A percentile compares a stretch with the other conserved stretches of the same genome.
Conservation (phyloP, 2,329 filamentous ascomycete genomes). For the Aspergillus piperis region DNA sequence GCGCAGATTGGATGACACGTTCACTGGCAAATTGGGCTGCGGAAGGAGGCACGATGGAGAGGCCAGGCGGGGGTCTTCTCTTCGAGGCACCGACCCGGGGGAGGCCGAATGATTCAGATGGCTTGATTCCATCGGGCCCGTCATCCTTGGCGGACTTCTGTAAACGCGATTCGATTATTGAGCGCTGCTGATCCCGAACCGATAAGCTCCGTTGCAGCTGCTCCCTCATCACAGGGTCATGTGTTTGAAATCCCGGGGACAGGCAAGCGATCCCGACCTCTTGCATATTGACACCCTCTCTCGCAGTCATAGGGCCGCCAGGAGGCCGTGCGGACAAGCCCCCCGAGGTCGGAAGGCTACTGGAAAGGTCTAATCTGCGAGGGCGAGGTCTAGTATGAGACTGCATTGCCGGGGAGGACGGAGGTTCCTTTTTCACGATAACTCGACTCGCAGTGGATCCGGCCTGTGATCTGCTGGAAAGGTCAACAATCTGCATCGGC, state of each 20-base stretch:
- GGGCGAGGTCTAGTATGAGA: slow-evolving; percentile 58
- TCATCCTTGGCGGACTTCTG: slow-evolving; percentile 86
- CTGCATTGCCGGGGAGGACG: slow-evolving; percentile 72
- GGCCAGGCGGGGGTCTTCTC: slow-evolving; percentile 72
- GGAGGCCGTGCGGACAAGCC: slow-evolving; percentile 67
- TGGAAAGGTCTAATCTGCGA: slow-evolving; percentile 49
- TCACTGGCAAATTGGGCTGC: slow-evolving; percentile 91
- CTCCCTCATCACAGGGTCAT: slow-evolving; percentile 95
- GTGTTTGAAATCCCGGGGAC: slow-evolving; percentile 92
- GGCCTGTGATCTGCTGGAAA: slow-evolving; percentile 33
- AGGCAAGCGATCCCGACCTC: slow-evolving; percentile 92
- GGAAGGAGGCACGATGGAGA: slow-evolving; percentile 93
- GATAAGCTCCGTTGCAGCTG: slow-evolving; percentile 92
- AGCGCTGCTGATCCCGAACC: slow-evolving; percentile 88
- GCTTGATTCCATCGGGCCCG: slow-evolving; percentile 60
- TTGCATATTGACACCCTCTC: slow-evolving; percentile 79
- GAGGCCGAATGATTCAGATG: slow-evolving; percentile 50
- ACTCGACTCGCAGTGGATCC: slow-evolving; percentile 70
- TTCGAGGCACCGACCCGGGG: slow-evolving; percentile 45
- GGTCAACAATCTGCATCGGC: slow-evolving; percentile 17
- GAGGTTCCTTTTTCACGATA: slow-evolving; percentile 93
- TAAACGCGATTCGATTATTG: slow-evolving; percentile 88
- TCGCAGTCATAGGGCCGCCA: slow-evolving; percentile 68
- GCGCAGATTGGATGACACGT: slow-evolving; percentile 94
- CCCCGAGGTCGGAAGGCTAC: slow-evolving; percentile 47